Base-by-base conservation (phyloP, 2,329 filamentous ascomycete species). In the Exophiala aquamarina region DNA sequence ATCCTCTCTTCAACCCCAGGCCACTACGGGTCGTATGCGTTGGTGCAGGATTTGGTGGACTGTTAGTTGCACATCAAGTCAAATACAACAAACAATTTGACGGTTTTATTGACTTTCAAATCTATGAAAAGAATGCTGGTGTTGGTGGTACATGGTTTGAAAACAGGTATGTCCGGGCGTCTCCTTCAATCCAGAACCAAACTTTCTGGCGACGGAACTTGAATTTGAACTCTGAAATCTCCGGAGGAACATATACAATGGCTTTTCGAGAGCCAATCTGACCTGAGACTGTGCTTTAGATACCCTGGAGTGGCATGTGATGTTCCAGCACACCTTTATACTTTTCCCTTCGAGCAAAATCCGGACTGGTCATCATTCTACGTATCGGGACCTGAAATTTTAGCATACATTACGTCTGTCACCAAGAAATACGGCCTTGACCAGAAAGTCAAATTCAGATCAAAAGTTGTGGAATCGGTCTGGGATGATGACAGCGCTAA, bases 401-500 rank as follows among this genome's bases (percentile, higher is more conserved):
- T 14, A 13, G 20, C 15, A 6, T 55, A 57, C 37, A 31, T 51
- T 3, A 15, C 50, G 37, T 15, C 28, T 2, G 31, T 50, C 11
- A 33, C 49, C n/a, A 31, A 26, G 10, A 46, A 53, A 31, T 54
- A 50, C 26, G 31, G 41, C n/a, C 69, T 83, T 0, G 78, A 76
- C 57, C 71, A 70, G 43, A 74, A 82, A 58, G 76, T 81, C 26
- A 71, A 76, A 1, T 82, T 83, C 66, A 80, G 79, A 56, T 76
- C 75, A 0, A 64, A 67, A 0, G 77, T 81, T 2, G 67, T 77
- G 19, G 67, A 72, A 36, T 74, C 78, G 3, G 66, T 63, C 1
- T 83, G 79, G 79, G 70, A 81, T 45, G 76, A 80, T 4, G 57
- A 49, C 3, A 28, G 44, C 15, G 50, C 45, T 5, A 35, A 41